Evolutionary conservation across 2,329 filamentous ascomycete species (phyloP), one percentile per base, ranked within the genome.

Genomic region (Dothiorella sarmentorum): DNA sequence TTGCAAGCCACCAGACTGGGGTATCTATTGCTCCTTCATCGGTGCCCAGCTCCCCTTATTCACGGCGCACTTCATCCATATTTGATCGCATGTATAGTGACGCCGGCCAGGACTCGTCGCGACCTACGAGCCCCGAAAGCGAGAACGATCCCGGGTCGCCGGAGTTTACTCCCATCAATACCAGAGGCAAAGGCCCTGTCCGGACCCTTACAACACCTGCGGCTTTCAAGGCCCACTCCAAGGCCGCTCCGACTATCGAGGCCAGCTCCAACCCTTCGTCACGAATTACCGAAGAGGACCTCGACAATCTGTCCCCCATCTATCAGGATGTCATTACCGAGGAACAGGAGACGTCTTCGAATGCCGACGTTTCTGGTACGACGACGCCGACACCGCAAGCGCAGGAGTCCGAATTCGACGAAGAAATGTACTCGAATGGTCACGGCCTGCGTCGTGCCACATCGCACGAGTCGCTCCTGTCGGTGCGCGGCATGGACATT

Each of bases 381-480:
- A 24, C 37, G 15, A 27, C 33, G 27, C 22, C 43, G n/a, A 49
- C 37, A 9, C 53, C 55, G 3, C 43, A 49, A 29, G 43, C 59
- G 18, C 62, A 52, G 11, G 38, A 59, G 18, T 56, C 61, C 22
- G 29, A 45, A 35, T 20, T 29, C 26, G 53, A 20, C 37, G 38
- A 45, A 22, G 51, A 60, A 7, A 43, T 56, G 20, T 60, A 62
- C 71, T 67, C 64, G 64, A 72, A 68, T 24, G 62, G 62, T 22
- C 72, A 40, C 20, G 49, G 49, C 7, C 35, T 53, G 49, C 49
- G 49, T 35, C 49, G 49, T 27, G 43, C 55, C 88, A 29, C 81
- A 85, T 96, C 92, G 1, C 91, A 96, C 65, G 92, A 97, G 70
- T 96, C 90, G 17, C 86, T 97, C 61, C 83, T 97, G 64, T 97